Base-by-base conservation (phyloP, 2,329 filamentous ascomycete genomes). In the Boeremia lycopersici region DNA sequence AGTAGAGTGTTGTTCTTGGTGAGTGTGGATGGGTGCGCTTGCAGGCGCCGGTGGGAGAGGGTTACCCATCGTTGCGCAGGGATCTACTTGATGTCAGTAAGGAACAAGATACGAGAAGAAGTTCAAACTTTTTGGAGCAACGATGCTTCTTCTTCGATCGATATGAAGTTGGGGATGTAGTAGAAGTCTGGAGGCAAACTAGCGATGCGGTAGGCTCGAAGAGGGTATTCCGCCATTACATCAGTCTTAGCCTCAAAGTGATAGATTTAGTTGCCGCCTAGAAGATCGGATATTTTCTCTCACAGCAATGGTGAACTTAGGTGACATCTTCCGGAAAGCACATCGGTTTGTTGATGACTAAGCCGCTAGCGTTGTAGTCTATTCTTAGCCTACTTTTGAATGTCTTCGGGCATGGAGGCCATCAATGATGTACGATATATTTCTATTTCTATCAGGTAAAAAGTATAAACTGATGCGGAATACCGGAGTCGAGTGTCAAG, bases 121-220 rank as follows among this genome's bases (percentile, higher is more conserved):
- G 12, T 2, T 1, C 2, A 10, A 15, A 89, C 90, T 81, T 91
- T 95, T 48, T 85, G 77, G 42, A 96, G 77, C 7, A 97, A 84
- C 7, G 77, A 69, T 29, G 78, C 73, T 77, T 96, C 91, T 75
- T 97, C 92, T 39, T 88, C 84, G 49, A 80, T 74, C 4, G 83
- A 88, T 72, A 98, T 89, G 77, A 97, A 97, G 72, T 93, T 81
- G 7, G 91, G 83, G 53, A 97, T 88, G 77, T 98, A 97, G 78
- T 88, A 96, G 48, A 91, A 89, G 30, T 82, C 78, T 1, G 81
- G 72, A 4, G 89, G 89, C 2, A 92, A 79, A 29, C 66, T 66
- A 7, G 73, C 59, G 56, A 93, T 82, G 60, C 66, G 65, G 43
- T 67, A 71, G 11, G 51, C 48, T 36, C 60, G 23, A 2, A 67